Base-by-base conservation (phyloP, 2,329 filamentous ascomycete genomes). In the Ophiocordyceps camponoti-floridani region DNA sequence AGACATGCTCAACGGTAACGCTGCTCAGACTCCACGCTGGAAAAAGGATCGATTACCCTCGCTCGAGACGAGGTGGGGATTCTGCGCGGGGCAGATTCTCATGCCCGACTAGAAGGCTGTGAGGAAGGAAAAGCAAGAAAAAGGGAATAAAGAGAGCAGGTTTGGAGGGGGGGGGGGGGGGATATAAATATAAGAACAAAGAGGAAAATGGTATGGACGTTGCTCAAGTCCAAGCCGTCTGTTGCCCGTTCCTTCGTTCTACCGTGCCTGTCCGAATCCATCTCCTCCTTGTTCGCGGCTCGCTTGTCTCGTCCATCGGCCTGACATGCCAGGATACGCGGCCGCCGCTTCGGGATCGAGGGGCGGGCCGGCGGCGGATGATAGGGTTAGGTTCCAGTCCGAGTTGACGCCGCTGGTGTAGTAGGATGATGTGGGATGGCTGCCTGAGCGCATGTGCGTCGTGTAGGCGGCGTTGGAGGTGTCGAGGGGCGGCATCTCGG, bases 361-460 rank as follows among this genome's bases (percentile, higher is more conserved):
- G 35, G 14, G 14, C 35, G 35, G 35, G 35, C 35, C 38, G 16
- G 38, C 18, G 18, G 38, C 18, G 11, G 38, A 26, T 14, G 38
- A 53, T 56, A 4, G 54, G 18, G 33, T 38, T 9, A 37, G 13
- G 33, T 61, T 69, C 53, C 54, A 58, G 28, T 56, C 55, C 3
- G 75, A 51, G 54, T 63, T 70, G 9, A 67, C 55, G 40, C 70
- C 69, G 51, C 70, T 74, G 26, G 66, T 68, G 54, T 75, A 75
- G 46, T 64, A 68, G 41, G 64, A 62, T 3, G 60, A 62, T 1
- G 35, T 18, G n/a, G 59, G 55, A 42, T 54, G 54, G 42, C 58
- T 63, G 12, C 52, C 52, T 14, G 52, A 73, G 64, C 31, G 71
- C 64, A 40, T 65, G 64, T 31, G 71, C 64, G 40, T 64, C 58